These are phyloP conservation scores for Scortechinia acanthostroma DNA, from an alignment of 2,329 filamentous ascomycete species.

Conservation along the genomic window DNA sequence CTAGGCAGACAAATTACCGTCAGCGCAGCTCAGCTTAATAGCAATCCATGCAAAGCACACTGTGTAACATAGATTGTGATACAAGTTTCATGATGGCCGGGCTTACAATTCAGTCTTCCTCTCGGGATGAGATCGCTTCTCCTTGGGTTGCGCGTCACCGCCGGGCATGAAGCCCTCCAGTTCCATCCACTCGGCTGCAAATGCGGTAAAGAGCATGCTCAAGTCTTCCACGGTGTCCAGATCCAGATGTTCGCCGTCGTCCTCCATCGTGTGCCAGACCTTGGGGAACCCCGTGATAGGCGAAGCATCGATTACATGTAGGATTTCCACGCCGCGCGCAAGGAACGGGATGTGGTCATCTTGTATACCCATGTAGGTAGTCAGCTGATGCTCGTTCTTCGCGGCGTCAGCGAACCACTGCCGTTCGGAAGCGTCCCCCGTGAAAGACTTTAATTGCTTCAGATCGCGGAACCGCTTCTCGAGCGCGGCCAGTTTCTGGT, in stretches of 20 bases:
- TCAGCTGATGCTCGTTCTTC: slow-evolving; percentile 51
- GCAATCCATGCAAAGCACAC: too few species aligned
- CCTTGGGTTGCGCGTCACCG: neutral
- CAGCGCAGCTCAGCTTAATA: too few species aligned
- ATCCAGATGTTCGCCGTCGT: slow-evolving; percentile 70
- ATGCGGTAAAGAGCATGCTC: slow-evolving; percentile 66
- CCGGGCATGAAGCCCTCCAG: neutral
- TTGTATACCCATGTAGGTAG: slow-evolving; percentile 35
- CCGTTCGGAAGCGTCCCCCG: slow-evolving; percentile 26
- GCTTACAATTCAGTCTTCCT: slow-evolving; percentile 2
- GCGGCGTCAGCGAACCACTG: slow-evolving; percentile 17
- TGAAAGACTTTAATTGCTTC: slow-evolving; percentile 45
- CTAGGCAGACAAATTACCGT: too few species aligned
- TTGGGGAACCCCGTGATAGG: slow-evolving; percentile 38
- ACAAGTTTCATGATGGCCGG: too few species aligned
- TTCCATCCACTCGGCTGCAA: slow-evolving; percentile 75
- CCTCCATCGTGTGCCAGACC: slow-evolving; percentile 67
- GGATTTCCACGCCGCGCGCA: slow-evolving; percentile 63
- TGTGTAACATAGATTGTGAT: too few species aligned
- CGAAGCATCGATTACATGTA: slow-evolving; percentile 61
- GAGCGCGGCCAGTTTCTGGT: slow-evolving; percentile 55
- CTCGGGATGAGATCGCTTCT: neutral
- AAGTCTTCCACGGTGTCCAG: slow-evolving; percentile 69
- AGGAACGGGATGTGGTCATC: slow-evolving; percentile 80
- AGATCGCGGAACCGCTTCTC: slow-evolving; percentile 58